These are phyloP conservation scores for Chaetomiaceae sp. DNA, from an alignment of 2,329 filamentous ascomycete species.

Conservation along the genomic window DNA sequence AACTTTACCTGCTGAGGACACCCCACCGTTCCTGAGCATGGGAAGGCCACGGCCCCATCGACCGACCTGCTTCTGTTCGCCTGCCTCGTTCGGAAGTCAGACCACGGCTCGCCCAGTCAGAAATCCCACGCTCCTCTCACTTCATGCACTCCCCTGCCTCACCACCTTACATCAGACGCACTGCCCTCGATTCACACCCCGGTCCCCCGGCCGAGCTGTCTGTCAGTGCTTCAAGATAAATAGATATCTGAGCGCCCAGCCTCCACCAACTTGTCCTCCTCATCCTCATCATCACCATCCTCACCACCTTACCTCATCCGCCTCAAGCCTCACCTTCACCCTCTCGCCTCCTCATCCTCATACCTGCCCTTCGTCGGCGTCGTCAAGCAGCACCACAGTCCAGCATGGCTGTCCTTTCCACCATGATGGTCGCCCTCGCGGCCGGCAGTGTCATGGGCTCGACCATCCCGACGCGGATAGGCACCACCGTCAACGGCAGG, in stretches of 20 bases:
- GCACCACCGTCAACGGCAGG: not conserved
- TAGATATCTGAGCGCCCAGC: too few relatives aligned
- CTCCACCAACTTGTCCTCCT: not conserved
- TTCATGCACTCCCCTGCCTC: not conserved
- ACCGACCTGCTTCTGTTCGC: not conserved
- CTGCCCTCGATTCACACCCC: too few relatives aligned
- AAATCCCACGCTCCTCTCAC: not conserved
- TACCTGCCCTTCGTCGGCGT: not conserved
- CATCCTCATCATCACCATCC: not conserved
- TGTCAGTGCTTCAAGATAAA: too few relatives aligned
- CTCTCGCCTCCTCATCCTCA: not conserved
- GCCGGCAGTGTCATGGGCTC: not conserved
- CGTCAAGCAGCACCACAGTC: not conserved
- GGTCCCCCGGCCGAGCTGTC: too few relatives aligned
- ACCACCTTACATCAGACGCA: too few relatives aligned
- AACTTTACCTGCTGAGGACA: not conserved
- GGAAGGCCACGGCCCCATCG: not conserved
- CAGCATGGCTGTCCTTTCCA: not conserved
- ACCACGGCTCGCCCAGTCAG: too few relatives aligned
- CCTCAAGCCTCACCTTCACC: not conserved
- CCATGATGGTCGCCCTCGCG: not conserved
- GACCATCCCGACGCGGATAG: not conserved
- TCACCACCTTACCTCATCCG: not conserved
- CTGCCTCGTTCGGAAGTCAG: not conserved
- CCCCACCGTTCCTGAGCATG: not conserved